Percentiles rank a stretch among this genome's conserved stretches.
Conservation (phyloP, 768 basidiomycete species). For the Suillus hirtellus region DNA sequence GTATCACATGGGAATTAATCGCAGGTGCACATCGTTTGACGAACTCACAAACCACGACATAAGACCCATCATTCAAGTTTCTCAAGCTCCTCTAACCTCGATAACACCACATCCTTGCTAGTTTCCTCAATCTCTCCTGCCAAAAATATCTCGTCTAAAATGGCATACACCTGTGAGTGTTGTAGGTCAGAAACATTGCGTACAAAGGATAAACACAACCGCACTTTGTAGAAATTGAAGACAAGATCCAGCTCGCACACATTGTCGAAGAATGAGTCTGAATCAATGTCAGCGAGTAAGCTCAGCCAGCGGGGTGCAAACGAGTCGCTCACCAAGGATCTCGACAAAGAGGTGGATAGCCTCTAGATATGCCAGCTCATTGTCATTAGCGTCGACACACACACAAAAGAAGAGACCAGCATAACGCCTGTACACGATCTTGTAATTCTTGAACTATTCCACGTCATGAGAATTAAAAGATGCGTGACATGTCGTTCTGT, state of each 20-base stretch:
- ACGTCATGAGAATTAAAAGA: constrained; percentile 12
- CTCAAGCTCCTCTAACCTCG: constrained; percentile 89
- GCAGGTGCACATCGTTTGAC: not conserved
- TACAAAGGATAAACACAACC: constrained; percentile 8
- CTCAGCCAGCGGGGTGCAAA: not conserved
- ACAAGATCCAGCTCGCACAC: constrained; percentile 98
- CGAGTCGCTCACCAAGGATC: constrained; percentile 71
- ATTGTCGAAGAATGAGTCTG: constrained; percentile 98
- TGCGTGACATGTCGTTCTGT: not conserved
- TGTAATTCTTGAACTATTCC: constrained; percentile 91
- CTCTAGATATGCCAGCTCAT: constrained; percentile 95
- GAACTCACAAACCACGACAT: not conserved
- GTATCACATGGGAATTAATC: not conserved
- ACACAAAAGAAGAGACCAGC: constrained; percentile 98
- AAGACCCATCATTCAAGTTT: constrained; percentile 69
- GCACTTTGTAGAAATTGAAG: constrained; percentile 97
- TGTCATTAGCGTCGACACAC: constrained; percentile 97
- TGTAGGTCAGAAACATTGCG: not conserved
- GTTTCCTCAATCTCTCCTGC: constrained; percentile 99
- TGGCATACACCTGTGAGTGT: constrained; percentile 82
- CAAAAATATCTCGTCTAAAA: constrained; percentile 96
- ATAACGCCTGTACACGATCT: constrained; percentile 95
- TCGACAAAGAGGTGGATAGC: constrained; percentile 99
- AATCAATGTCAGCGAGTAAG: constrained; percentile 1
- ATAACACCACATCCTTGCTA: constrained; percentile 92